Base-by-base conservation (phyloP, 2,329 filamentous ascomycete genomes). In the Colletotrichum sublineola region DNA sequence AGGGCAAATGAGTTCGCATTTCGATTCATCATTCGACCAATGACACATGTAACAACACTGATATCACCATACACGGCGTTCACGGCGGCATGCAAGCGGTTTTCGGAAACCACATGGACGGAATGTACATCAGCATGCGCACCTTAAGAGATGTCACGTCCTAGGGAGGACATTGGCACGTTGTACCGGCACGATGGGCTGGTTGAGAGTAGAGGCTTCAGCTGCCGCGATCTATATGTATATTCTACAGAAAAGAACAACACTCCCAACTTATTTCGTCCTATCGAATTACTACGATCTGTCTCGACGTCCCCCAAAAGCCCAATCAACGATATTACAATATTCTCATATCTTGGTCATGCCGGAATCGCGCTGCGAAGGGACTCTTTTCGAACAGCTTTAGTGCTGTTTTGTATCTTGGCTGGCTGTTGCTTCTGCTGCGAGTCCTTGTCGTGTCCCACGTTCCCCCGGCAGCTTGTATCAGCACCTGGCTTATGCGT, bases 1-100 rank as follows among this genome's bases (percentile, higher is more conserved):
- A 92, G 81, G 88, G 88, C 68, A 91, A 89, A 84, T 88, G 83
- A 78, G 73, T 40, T n/a, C 6, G 24, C 58, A 42, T 5, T 29
- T 9, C n/a, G 38, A 6, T 24, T 44, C 24, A 42, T 58, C 40
- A 31, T 33, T 36, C 36, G 24, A 52, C 42, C 60, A 14, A 53
- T 18, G 61, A 48, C 48, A 64, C 48, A 71, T 74, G 73, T 74
- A 74, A 61, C 71, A 74, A 74, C 44, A 74, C 56, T 74, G 52
- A 71, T 67, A 74, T 63, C 67, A 74, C 55, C 68, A 72, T 60
- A 68, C 29, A 67, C 63, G 73, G 73, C 73, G 73, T 74, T 74
- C 60, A 73, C 65, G 69, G 65, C 70, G 62, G 65, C 66, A 61
- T 73, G 52, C 60, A 69, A 65, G 57, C 64, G 66, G 70, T 31